phyloP scores from a whole-genome alignment of 1,284 basidiomycete genomes.

The Cutaneotrichosporon cavernicola region DNA sequence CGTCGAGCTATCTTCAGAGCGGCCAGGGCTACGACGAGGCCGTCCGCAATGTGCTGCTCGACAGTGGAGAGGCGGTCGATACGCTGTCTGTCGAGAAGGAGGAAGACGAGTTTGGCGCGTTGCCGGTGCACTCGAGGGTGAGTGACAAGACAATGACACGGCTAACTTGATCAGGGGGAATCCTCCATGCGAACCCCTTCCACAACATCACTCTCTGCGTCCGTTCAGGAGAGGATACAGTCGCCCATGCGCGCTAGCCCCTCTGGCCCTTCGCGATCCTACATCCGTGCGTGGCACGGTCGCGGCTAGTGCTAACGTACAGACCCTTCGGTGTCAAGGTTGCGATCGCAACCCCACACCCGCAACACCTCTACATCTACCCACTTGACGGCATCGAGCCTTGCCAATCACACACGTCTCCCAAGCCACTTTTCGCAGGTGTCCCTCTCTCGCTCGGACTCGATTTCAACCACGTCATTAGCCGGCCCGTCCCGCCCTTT shows the following conservation, averaged over 20 bases:
- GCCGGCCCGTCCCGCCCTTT: conserved; percentile 14
- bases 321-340: conserved; percentile 76
- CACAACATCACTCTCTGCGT: conserved; percentile 48
- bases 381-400: conserved; percentile 45
- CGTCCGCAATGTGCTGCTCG: conserved; percentile 29
- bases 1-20: conserved; percentile 29
- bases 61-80: conserved; percentile 7
- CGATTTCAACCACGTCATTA: conserved; percentile 34
- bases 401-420: conserved; percentile 27
- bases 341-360: conserved; percentile 60
- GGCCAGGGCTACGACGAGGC: conserved; percentile 25
- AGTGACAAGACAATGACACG: conserved; percentile 36
- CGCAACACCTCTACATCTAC: conserved; percentile 63
- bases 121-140: conserved; percentile 21
- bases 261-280: conserved; percentile 24
- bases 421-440: conserved; percentile 47
- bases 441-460: conserved; percentile 42
- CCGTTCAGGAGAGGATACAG: conserved; percentile 7
- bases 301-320: conserved; percentile 53
- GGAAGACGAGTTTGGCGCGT: conserved; percentile 41
- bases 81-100: conserved; percentile 17
- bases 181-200: conserved; percentile 57
- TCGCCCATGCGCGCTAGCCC: conserved; percentile 15
- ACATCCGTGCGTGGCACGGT: conserved; percentile 36
- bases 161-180: conserved; percentile 41